phyloP scores from a whole-genome alignment of 2,329 filamentous ascomycete genomes.

The Leptographium lundbergii region DNA sequence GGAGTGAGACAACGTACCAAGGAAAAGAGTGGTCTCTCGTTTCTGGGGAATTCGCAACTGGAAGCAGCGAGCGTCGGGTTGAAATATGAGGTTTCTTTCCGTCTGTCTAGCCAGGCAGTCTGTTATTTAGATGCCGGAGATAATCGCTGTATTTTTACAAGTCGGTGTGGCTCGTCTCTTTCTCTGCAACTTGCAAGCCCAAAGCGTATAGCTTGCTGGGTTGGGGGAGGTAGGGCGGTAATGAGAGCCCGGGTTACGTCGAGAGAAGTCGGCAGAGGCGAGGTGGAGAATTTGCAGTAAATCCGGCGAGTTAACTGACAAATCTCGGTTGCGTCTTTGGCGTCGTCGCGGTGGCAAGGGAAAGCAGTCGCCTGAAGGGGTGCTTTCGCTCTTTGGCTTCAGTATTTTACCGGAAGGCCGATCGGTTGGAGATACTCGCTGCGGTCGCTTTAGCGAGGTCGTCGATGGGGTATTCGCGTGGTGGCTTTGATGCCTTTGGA shows the following conservation, averaged over 20 bases:
- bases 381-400: not conserved
- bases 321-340: not conserved
- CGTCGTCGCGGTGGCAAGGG: not conserved
- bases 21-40: not conserved
- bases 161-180: not conserved
- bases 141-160: not conserved
- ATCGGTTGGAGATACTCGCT: not conserved
- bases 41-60: slow-evolving; percentile 7
- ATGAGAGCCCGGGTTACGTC: not conserved
- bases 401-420: not conserved
- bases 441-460: not conserved
- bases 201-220: not conserved
- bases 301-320: not conserved
- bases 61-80: slow-evolving; percentile 10
- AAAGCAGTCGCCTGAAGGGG: not conserved
- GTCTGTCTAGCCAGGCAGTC: not conserved
- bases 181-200: not conserved
- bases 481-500: not conserved
- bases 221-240: not conserved
- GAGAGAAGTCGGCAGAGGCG: not conserved
- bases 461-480: not conserved
- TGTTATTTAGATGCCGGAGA: not conserved
- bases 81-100: not conserved
- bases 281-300: not conserved
- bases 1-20: not conserved